Conservation (phyloP, 148 eudicot genomes). For the Fallopia convolvulus region DNA sequence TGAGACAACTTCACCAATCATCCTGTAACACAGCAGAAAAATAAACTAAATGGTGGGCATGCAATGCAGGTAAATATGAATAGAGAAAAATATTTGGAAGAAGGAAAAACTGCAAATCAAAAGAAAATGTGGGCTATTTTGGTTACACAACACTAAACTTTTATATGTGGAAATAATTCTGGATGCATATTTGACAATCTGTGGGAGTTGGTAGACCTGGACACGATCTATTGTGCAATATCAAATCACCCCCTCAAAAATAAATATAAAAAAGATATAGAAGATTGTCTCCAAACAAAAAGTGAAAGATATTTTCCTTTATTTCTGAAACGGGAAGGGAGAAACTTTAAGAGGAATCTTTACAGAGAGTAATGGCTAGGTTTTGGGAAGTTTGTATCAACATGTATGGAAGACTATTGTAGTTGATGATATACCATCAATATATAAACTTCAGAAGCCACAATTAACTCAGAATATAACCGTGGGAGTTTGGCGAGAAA, state of each 20-base stretch:
- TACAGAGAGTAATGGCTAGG: not conserved
- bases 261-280: not conserved
- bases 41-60: not conserved
- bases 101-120: not conserved
- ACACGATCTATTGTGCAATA: not conserved
- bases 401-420: not conserved
- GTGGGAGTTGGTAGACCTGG: not conserved
- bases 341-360: not conserved
- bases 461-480: not conserved
- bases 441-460: not conserved
- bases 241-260: not conserved
- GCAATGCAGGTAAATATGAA: not conserved
- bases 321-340: not conserved
- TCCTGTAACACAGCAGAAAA: slow-evolving; percentile 33
- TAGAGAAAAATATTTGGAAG: not conserved
- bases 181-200: not conserved
- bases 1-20: slow-evolving; percentile 69
- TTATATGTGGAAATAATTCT: not conserved
- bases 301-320: not conserved
- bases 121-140: not conserved
- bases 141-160: not conserved
- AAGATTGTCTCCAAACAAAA: not conserved
- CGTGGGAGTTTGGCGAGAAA: not conserved
- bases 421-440: not conserved
- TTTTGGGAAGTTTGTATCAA: not conserved